phyloP scores from a whole-genome alignment of 306 rosid species.

The Dryas alaskensis region DNA sequence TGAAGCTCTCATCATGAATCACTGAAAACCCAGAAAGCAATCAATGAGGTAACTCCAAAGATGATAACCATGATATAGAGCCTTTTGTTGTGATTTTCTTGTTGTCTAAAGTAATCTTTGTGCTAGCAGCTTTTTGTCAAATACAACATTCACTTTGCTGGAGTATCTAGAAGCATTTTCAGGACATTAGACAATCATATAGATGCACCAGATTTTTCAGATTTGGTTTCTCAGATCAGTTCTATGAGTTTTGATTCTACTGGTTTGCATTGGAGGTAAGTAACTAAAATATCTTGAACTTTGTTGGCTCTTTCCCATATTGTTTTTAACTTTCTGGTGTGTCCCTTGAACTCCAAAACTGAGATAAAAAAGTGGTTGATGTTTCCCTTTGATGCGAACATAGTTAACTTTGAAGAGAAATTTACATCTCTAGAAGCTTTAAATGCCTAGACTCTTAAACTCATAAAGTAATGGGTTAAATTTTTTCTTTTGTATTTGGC shows the following conservation, averaged over 20 bases:
- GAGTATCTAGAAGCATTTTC: conserved; percentile 91
- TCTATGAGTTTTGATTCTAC: conserved; percentile 90
- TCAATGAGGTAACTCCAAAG: conserved; percentile 70
- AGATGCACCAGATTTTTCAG: conserved; percentile 55
- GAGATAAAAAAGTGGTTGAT: background rate
- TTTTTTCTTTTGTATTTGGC: conserved; percentile 5
- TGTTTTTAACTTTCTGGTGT: background rate
- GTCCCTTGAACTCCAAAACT: background rate
- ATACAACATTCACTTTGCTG: conserved; percentile 96
- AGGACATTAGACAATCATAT: conserved; percentile 49
- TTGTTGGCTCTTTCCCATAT: background rate
- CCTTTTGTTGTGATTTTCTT: conserved; percentile 17
- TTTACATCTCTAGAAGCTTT: background rate
- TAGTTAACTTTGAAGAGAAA: background rate
- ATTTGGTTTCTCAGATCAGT: conserved; percentile 84
- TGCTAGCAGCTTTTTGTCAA: conserved; percentile 91
- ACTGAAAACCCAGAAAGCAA: conserved; percentile 91
- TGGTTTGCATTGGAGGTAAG: conserved; percentile 97
- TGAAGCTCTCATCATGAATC: conserved; percentile 98
- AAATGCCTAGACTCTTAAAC: background rate
- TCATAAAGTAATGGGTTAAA: background rate
- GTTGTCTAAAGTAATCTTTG: conserved; percentile 25
- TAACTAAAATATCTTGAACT: conserved; percentile 17
- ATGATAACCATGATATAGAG: conserved; percentile 23
- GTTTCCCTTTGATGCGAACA: background rate